Base-by-base conservation (phyloP, 2,329 filamentous ascomycete genomes). In the Pseudocercospora ulei region DNA sequence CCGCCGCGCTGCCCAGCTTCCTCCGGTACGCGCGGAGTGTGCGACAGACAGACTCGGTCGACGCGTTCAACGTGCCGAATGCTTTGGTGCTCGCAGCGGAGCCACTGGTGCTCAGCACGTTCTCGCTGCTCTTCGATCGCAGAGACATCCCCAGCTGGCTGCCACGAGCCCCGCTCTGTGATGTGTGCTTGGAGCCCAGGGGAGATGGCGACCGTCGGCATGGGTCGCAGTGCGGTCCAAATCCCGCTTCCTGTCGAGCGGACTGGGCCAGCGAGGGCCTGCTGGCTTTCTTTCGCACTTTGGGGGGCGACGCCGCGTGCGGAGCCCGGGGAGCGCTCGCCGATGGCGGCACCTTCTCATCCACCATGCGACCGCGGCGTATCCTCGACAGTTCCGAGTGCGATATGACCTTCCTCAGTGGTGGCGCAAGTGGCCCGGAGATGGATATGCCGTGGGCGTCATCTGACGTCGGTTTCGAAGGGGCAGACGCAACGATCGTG, bases 361-460 rank as follows among this genome's bases (percentile, higher is more conserved):
- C 62, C 13, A 59, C 61, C n/a, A 51, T 46, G 11, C 67, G 65
- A 11, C 67, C 64, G 37, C 68, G 65, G 46, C 73, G 69, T 37
- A 93, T 87, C 44, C 87, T 83, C 5, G 85, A 82, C 25, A 96
- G 66, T 54, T 96, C 88, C 0, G 81, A 79, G 52, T 82, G 85
- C 1, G 87, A 94, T 19, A 96, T 68, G 5, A 98, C 82, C 39
- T 83, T 81, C 37, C 90, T 74, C 20, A 96, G 65, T 3, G 88
- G 87, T 22, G 80, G 82, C 18, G 78, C 77, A 23, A 70, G 68
- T 1, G 75, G 67, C 1, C 73, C 39, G 11, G 47, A 38, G 11
- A 42, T 26, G n/a, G 20, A 33, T 9, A 45, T 35, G 35, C 38
- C 35, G 28, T 40, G 37, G 38, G 23, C 35, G 19, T 41, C 40